Base-by-base conservation (phyloP, 352 stramenopile species). In the Globisporangium cylindrosporum region DNA sequence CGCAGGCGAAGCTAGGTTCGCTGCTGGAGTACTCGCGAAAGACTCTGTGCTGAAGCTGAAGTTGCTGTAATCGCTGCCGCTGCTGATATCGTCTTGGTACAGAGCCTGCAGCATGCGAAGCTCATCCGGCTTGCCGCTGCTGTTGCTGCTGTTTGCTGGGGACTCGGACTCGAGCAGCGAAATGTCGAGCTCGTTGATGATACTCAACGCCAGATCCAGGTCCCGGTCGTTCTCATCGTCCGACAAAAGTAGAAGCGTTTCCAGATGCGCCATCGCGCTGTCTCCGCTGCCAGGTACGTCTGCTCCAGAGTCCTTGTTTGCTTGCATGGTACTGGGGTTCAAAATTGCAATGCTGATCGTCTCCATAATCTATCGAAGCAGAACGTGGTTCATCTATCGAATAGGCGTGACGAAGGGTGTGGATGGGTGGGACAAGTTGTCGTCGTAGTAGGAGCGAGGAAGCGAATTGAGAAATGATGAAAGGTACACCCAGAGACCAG, bases 171-270 rank as follows among this genome's bases (percentile, higher is more conserved):
- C 53, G 29, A 68, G 29, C 41, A 62, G 49, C 54, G 63, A 68
- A 12, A 62, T 25, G 14, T 68, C 63, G 24, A 68, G 63, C 25
- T 68, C 63, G 34, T 68, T 41, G 63, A 68, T 68, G 63, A 68
- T 62, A 27, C 53, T 68, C 36, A 68, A 10, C 15, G 63, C 63
- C 51, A 68, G 34, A 18, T 68, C 63, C 36, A 68, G n/a, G n/a
- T 68, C 63, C 12, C 27, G 25, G 20, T 61, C 53, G 36, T 54
- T 34, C 24, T 68, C 63, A 9, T 56, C 36, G 15, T 68, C 63
- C 10, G 53, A 49, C 8, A 29, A 3, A 9, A 32, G 53, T 9
- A 62, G n/a, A 12, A 68, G 54, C 9, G 24, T 46, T 3, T 68
- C 34, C 22, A 68, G 15, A 22, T 34, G 63, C 15, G 15, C 10